Conservation (phyloP, 2,329 filamentous ascomycete genomes). For the Grosmannia serpens region DNA sequence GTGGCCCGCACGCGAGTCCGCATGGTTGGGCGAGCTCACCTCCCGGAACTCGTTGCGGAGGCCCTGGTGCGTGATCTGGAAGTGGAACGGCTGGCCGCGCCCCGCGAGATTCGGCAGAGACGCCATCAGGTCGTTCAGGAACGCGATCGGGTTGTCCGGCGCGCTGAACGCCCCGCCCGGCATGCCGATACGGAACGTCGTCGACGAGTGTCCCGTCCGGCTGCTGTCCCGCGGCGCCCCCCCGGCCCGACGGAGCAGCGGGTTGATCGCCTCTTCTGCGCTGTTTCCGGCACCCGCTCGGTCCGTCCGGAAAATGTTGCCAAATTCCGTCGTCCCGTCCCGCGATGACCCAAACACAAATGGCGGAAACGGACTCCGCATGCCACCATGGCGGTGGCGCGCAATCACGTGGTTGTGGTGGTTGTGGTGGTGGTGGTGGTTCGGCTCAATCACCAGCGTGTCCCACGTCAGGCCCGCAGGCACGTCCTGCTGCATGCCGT, state of each 20-base stretch:
- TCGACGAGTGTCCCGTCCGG: constrained; percentile 20
- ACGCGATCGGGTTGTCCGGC: constrained; percentile 32
- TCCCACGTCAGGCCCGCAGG: constrained; percentile 46
- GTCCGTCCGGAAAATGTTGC: constrained; percentile 38
- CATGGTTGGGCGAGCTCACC: constrained; percentile 28
- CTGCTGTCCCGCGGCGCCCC: constrained; percentile 29
- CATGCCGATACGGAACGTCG: constrained; percentile 39
- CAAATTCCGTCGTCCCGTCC: constrained; percentile 41
- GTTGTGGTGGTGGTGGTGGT: constrained; percentile 30
- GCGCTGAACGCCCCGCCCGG: constrained; percentile 33
- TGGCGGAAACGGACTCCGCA: constrained; percentile 47
- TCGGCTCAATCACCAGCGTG: constrained; percentile 35
- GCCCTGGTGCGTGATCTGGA: constrained; percentile 43
- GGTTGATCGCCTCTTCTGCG: constrained; percentile 75
- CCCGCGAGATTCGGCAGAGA: constrained; percentile 27
- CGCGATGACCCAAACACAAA: constrained; percentile 46
- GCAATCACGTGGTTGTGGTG: constrained; percentile 23
- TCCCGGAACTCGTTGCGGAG: constrained; percentile 41
- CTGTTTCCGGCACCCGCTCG: constrained; percentile 41
- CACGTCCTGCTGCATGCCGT: constrained; percentile 30
- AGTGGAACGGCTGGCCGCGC: constrained; percentile 42
- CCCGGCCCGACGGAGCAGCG: constrained; percentile 59
- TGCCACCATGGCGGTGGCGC: constrained; percentile 41
- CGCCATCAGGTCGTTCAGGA: constrained; percentile 43
- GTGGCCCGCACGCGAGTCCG: not conserved